phyloP scores from a whole-genome alignment of 495 filamentous ascomycete species.

The Platismatia glauca region DNA sequence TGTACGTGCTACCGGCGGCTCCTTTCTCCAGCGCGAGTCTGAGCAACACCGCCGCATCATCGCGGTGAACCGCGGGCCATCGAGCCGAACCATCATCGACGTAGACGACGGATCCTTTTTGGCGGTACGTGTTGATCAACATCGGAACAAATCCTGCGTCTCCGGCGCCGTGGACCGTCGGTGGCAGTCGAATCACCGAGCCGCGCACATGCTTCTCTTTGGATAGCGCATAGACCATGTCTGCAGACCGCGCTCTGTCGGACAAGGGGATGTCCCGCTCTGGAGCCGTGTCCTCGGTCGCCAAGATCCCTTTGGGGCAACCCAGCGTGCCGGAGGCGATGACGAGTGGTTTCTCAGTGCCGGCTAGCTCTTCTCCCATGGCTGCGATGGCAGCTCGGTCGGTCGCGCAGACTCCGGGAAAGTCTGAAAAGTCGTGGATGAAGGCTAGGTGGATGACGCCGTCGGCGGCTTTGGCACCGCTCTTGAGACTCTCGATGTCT shows the following conservation, averaged over 20 bases:
- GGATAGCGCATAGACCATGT: background rate
- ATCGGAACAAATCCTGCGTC: background rate
- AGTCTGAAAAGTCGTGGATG: slow-evolving; percentile 25
- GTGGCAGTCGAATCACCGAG: background rate
- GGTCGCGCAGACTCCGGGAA: slow-evolving; percentile 23
- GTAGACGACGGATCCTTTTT: slow-evolving; percentile 26
- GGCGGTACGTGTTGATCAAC: background rate
- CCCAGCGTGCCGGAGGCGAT: slow-evolving; percentile 21
- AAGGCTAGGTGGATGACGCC: background rate
- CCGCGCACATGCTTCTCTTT: background rate
- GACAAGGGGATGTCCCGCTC: background rate
- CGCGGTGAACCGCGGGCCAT: slow-evolving; percentile 35
- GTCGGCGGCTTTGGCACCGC: background rate
- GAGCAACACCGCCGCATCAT: slow-evolving; percentile 36
- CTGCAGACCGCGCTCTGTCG: background rate
- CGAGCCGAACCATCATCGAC: slow-evolving; percentile 35
- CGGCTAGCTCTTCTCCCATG: slow-evolving; percentile 30
- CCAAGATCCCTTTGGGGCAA: background rate
- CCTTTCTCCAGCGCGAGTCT: slow-evolving; percentile 38
- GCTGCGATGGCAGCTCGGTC: slow-evolving; percentile 34
- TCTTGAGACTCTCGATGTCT: background rate
- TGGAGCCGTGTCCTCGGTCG: background rate
- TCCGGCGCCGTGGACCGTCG: background rate
- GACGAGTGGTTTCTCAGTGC: slow-evolving; percentile 34
- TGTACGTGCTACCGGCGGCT: slow-evolving; percentile 31